Evolutionary conservation across 192 early-diverging fungal genomes (phyloP).

Genomic region (Backusella tuberculispora): DNA sequence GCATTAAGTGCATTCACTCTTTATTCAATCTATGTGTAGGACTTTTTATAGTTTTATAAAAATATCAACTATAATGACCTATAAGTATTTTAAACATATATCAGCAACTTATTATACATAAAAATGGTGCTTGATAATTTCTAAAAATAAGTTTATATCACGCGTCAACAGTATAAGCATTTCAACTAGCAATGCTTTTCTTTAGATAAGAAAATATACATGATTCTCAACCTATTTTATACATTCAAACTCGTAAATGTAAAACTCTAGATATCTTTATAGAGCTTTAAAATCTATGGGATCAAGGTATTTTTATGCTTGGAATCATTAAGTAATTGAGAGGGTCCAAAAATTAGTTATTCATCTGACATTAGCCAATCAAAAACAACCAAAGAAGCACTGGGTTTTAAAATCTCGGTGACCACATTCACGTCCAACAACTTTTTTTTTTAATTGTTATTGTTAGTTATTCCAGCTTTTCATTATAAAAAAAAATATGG

Average conservation of each 20-base stretch:
- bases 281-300: neutral
- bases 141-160: conserved; percentile 14
- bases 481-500: conserved; percentile 47
- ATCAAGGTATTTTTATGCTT: too few relatives aligned
- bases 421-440: neutral
- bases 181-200: neutral
- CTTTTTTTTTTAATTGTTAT: neutral
- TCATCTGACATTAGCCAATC: neutral
- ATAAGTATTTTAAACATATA: neutral
- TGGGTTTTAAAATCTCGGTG: neutral
- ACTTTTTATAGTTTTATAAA: neutral
- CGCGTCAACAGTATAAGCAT: conserved; percentile 14
- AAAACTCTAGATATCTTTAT: neutral
- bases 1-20: neutral
- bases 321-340: neutral
- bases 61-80: neutral
- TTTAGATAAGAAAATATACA: neutral
- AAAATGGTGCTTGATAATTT: neutral
- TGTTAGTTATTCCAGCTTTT: neutral
- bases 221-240: neutral
- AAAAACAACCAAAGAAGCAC: neutral
- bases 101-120: neutral
- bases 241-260: neutral
- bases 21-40: neutral
- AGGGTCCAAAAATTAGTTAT: neutral